These are phyloP conservation scores for Knoxdaviesia proteae DNA, from an alignment of 2,329 filamentous ascomycete species.

Conservation along the genomic window DNA sequence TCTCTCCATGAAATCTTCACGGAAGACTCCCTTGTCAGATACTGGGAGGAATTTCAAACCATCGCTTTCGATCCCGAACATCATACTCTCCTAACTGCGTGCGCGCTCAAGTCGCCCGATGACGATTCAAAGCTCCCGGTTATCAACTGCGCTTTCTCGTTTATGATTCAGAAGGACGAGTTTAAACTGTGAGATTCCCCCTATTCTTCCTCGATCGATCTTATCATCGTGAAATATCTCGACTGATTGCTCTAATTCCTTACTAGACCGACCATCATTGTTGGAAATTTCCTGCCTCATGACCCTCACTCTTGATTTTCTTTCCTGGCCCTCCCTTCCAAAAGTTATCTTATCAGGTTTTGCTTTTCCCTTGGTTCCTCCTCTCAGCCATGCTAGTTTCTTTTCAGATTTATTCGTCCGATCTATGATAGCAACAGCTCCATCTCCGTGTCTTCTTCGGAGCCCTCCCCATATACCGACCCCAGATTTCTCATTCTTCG, in stretches of 20 bases:
- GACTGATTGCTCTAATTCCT: not conserved
- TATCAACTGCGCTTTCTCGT: conserved; percentile 90
- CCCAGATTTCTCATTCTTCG: too few species aligned
- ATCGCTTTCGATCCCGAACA: conserved; percentile 91
- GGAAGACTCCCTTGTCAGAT: conserved; percentile 84
- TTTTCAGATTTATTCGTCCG: not conserved
- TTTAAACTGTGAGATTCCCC: conserved; percentile 66
- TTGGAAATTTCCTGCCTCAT: conserved; percentile 91
- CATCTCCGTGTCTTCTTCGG: too few species aligned
- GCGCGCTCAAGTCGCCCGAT: conserved; percentile 67
- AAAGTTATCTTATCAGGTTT: too few species aligned
- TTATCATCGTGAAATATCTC: conserved; percentile 11
- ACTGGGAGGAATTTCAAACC: conserved; percentile 97
- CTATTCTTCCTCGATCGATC: conserved; percentile 1
- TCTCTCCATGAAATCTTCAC: conserved; percentile 90
- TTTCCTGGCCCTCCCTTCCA: not conserved
- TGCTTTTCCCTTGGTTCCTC: too few species aligned
- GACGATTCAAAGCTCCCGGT: conserved; percentile 47
- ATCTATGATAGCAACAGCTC: too few species aligned
- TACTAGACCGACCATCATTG: conserved; percentile 68
- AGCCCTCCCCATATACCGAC: too few species aligned
- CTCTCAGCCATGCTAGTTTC: not conserved
- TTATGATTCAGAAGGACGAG: conserved; percentile 83
- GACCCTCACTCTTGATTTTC: conserved; percentile 23
- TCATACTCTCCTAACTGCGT: conserved; percentile 88